A percentile compares a stretch with the other conserved stretches of the same genome.
These are phyloP conservation scores for Angomonas deanei DNA, from an alignment of 208 protist genomes.

Conservation along the genomic window DNA sequence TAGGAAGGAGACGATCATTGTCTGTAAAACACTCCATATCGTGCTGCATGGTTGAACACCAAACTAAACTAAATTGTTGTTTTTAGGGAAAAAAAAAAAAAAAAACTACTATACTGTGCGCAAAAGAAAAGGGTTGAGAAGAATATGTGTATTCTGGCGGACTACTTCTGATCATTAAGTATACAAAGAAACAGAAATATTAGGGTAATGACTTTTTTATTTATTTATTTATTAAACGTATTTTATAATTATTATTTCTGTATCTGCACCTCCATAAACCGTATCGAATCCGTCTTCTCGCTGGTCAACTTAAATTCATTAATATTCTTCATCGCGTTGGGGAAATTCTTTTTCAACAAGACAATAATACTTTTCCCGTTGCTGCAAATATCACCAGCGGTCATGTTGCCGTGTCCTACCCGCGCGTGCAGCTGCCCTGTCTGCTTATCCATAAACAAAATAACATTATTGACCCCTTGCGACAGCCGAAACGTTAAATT, in stretches of 20 bases:
- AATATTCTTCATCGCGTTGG: conserved; percentile 73
- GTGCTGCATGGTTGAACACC: too few species aligned
- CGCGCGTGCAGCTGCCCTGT: conserved; percentile 60
- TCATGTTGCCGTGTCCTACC: conserved; percentile 81
- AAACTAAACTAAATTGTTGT: too few species aligned
- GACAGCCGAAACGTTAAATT: conserved; percentile 63
- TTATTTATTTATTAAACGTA: too few species aligned
- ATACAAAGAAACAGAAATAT: too few species aligned
- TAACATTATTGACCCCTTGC: conserved; percentile 38
- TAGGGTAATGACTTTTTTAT: too few species aligned
- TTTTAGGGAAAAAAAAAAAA: too few species aligned
- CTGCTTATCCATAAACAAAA: conserved; percentile 13
- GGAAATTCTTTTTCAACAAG: conserved; percentile 69
- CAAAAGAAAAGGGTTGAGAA: too few species aligned
- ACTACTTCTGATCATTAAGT: too few species aligned
- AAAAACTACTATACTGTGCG: too few species aligned
- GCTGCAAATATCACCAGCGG: conserved; percentile 75
- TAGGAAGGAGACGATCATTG: too few species aligned
- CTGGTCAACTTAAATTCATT: conserved; percentile 74
- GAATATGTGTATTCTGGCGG: too few species aligned
- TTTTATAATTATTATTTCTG: background rate
- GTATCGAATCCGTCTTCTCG: conserved; percentile 71
- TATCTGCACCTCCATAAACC: conserved; percentile 85
- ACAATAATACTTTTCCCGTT: conserved; percentile 81
- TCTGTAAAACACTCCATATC: too few species aligned